Conservation (phyloP, 192 early-diverging fungal species). For the Spizellomyces punctatus region DNA sequence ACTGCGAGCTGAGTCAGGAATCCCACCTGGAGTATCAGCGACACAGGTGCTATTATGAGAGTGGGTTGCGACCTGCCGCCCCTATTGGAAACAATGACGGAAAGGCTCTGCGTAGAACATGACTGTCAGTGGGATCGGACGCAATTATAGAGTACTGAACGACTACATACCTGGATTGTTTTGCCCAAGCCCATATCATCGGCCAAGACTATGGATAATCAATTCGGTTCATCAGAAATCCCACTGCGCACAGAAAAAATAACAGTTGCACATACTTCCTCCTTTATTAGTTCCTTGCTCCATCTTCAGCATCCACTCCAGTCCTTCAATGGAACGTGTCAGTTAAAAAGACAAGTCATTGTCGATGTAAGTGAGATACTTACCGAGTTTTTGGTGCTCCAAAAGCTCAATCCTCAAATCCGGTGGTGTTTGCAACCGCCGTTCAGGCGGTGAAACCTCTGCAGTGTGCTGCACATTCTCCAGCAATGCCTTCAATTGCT, state of each 20-base stretch:
- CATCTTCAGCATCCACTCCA: constrained; percentile 51
- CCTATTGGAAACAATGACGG: constrained; percentile 57
- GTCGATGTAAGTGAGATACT: not conserved
- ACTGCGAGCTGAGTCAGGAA: not conserved
- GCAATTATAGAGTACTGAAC: no score
- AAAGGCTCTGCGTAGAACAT: constrained; percentile 48
- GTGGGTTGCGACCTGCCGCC: constrained; percentile 36
- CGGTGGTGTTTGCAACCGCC: constrained; percentile 26
- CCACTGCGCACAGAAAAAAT: not conserved
- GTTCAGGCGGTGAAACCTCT: constrained; percentile 34
- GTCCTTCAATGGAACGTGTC: not conserved
- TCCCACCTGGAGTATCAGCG: constrained; percentile 60
- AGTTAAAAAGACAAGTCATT: not conserved
- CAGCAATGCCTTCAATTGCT: constrained; percentile 36
- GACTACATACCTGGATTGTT: constrained; percentile 50
- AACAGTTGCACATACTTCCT: not conserved
- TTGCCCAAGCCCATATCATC: constrained; percentile 71
- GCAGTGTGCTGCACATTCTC: constrained; percentile 36
- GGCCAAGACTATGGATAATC: constrained; percentile 29
- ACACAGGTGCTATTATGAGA: constrained; percentile 68
- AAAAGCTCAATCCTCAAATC: constrained; percentile 33
- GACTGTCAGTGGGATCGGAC: no score
- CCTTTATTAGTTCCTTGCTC: constrained; percentile 31
- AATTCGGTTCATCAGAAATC: not conserved
- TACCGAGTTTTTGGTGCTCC: constrained; percentile 47